Evolutionary conservation across 2,329 filamentous ascomycete species (phyloP), one percentile per base, ranked within the genome.

Genomic region (Fusarium sacchari): DNA sequence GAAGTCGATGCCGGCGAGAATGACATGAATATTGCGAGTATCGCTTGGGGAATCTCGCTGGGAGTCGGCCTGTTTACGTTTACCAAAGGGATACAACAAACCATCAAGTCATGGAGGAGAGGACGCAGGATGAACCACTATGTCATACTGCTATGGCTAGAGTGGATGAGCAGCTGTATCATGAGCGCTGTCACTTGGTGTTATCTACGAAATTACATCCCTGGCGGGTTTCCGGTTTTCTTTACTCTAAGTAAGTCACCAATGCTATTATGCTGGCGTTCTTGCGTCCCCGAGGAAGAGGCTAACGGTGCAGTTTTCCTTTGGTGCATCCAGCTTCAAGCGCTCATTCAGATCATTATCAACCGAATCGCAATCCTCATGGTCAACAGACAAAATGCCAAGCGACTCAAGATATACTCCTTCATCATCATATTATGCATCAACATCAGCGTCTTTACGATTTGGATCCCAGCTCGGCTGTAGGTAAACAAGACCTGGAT

Each of bases 341-440:
- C 86, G 22, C 78, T 88, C 5, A 85, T 88, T 53, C 86, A 88
- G 69, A 88, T 89, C 64, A 88, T 89, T 76, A 86, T 88, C 73
- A 89, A 89, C 74, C 84, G 87, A 60, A 85, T 88, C n/a, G 80
- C 83, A 0, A 81, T 89, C 7, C 83, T 89, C 22, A 81, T 86
- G 46, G 81, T 83, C 6, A 78, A 86, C 61, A 80, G 81, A 10
- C 74, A 69, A 2, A 82, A 80, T 5, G 82, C 83, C 5, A 64
- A 68, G 14, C 79, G 75, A 22, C 79, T 89, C 52, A 88, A 88
- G 72, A 82, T 85, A 67, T 79, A 79, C 13, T 82, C 85, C 9
- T 82, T 86, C 4, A 24, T 81, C 5, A 39, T 87, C 24, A 86
- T 89, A 53, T 81, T 84, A 6, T 63, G 80, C 5, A 81, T 89